Conservation (phyloP, 1,284 basidiomycete species). For the Ganoderma multipileum region DNA sequence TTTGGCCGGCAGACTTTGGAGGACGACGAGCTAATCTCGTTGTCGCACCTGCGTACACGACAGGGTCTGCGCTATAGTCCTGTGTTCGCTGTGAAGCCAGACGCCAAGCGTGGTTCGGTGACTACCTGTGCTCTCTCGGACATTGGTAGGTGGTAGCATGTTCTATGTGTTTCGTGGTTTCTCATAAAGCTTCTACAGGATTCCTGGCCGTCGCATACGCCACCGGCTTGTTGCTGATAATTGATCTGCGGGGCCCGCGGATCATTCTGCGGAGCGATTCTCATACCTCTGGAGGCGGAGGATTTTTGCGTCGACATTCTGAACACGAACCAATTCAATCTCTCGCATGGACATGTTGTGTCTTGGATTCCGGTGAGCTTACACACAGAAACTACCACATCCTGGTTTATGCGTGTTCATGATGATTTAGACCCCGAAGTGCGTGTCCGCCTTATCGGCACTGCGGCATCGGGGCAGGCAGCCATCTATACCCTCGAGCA, state of each 20-base stretch:
- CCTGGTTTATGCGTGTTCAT: background rate
- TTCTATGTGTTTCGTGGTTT: constrained; percentile 10
- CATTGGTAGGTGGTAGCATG: constrained; percentile 58
- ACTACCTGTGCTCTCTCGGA: constrained; percentile 69
- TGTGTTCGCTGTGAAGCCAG: constrained; percentile 62
- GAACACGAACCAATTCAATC: constrained; percentile 48
- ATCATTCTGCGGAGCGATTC: constrained; percentile 58
- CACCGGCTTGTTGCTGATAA: constrained; percentile 63
- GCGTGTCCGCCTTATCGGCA: constrained; percentile 69
- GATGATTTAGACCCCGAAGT: constrained; percentile 52
- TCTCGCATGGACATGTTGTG: constrained; percentile 70
- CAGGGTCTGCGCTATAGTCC: constrained; percentile 61
- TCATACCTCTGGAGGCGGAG: constrained; percentile 37
- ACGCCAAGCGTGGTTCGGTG: constrained; percentile 49
- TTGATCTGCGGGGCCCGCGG: constrained; percentile 77
- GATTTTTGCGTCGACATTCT: constrained; percentile 41
- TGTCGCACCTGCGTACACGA: constrained; percentile 51
- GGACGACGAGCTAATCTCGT: constrained; percentile 54
- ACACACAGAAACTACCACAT: too few relatives aligned
- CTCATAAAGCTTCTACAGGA: constrained; percentile 49
- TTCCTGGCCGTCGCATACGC: constrained; percentile 77
- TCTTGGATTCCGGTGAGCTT: constrained; percentile 30
- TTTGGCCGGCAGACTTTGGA: constrained; percentile 35
- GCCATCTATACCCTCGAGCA: constrained; percentile 64
- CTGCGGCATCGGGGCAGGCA: constrained; percentile 63